Conservation (phyloP, 2,329 filamentous ascomycete genomes). For the Xenoacremonium recifei region DNA sequence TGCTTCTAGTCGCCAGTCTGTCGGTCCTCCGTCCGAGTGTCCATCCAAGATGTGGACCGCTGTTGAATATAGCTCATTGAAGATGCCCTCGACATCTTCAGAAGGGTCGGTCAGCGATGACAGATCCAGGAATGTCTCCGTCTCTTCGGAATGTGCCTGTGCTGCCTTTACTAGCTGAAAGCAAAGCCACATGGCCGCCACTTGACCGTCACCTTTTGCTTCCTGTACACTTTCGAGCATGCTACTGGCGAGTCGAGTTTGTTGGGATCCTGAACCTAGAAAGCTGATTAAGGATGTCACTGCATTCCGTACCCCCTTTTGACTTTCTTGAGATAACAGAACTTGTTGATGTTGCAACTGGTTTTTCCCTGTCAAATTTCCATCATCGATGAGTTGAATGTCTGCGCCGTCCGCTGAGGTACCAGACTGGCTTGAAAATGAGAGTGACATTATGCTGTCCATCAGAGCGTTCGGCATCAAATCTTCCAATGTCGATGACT, state of each 20-base stretch:
- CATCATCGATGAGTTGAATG: constrained; percentile 27
- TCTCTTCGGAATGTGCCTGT: constrained; percentile 47
- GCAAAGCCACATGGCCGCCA: constrained; percentile 79
- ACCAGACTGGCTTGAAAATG: constrained; percentile 19
- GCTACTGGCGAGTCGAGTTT: constrained; percentile 59
- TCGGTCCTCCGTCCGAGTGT: constrained; percentile 45
- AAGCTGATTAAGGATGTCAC: constrained; percentile 57
- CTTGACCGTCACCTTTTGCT: constrained; percentile 54
- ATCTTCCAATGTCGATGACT: constrained; percentile 65
- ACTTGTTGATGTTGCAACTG: constrained; percentile 54
- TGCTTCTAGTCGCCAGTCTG: constrained; percentile 72
- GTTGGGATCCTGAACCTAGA: constrained; percentile 56
- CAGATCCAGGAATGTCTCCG: constrained; percentile 66
- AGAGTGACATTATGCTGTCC: constrained; percentile 66
- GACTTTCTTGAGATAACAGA: constrained; percentile 62
- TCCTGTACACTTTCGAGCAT: constrained; percentile 64
- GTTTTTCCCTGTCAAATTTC: constrained; percentile 10
- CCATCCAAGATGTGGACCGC: constrained; percentile 62
- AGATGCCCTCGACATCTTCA: constrained; percentile 45
- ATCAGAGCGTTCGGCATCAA: constrained; percentile 67
- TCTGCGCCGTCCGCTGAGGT: constrained; percentile 11
- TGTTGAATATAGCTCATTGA: constrained; percentile 67
- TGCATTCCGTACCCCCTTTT: constrained; percentile 58
- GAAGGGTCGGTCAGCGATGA: constrained; percentile 36
- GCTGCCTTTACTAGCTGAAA: constrained; percentile 67